Evolutionary conservation across 2,329 filamentous ascomycete genomes (phyloP).

Genomic region (Chaetomium sp.): DNA sequence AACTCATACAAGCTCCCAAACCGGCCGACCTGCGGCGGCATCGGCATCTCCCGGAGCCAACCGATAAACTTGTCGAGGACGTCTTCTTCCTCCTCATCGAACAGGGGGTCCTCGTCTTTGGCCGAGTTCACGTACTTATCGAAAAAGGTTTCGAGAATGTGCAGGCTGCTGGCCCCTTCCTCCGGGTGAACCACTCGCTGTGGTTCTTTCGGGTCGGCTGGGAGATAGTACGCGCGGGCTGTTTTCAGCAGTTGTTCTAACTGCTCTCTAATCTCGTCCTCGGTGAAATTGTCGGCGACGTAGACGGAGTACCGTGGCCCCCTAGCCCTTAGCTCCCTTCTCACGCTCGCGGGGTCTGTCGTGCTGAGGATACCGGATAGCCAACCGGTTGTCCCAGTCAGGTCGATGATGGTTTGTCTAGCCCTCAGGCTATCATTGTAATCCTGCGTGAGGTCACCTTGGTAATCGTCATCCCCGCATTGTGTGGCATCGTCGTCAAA

Average conservation of each 20-base stretch:
- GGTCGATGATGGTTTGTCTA: not conserved
- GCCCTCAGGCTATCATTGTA: too few species aligned
- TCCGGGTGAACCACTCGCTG: not conserved
- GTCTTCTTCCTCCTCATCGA: conserved; percentile 19
- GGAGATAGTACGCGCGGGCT: conserved; percentile 17
- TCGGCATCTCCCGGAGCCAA: conserved; percentile 10
- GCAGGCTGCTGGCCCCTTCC: conserved; percentile 4
- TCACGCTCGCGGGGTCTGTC: not conserved
- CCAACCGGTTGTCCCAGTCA: not conserved
- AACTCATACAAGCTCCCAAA: conserved; percentile 7
- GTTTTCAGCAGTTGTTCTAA: conserved; percentile 12
- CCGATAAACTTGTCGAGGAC: conserved; percentile 14
- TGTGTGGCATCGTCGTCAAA: too few species aligned
- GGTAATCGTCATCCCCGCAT: too few species aligned
- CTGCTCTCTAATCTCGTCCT: conserved; percentile 15
- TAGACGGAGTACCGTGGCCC: conserved; percentile 3
- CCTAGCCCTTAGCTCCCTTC: not conserved
- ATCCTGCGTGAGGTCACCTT: too few species aligned
- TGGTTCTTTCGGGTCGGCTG: conserved; percentile 2
- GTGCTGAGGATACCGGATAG: not conserved
- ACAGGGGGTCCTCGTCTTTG: conserved; percentile 11
- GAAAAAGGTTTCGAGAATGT: conserved; percentile 13
- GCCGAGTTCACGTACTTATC: conserved; percentile 5
- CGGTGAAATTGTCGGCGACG: conserved; percentile 11
- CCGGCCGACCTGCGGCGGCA: not conserved